phyloP scores from a whole-genome alignment of 306 rosid species.

The Luffa acutangula region DNA sequence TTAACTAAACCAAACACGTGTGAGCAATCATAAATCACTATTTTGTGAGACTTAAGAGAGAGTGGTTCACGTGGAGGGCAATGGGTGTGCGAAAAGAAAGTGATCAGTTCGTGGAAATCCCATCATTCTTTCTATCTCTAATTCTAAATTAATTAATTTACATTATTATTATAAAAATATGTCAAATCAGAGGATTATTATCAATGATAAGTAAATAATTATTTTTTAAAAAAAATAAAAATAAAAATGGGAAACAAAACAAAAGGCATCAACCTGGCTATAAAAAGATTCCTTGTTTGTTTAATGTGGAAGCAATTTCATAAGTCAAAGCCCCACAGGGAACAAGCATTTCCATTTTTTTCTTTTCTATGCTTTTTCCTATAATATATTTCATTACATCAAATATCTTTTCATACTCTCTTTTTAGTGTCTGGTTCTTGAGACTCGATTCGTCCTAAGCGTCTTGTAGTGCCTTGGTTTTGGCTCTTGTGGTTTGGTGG shows the following conservation, averaged over 20 bases:
- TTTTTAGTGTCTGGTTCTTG: no score
- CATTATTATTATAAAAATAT: conserved; percentile 6
- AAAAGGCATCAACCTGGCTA: conserved; percentile 11
- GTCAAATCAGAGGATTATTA: conserved; percentile 31
- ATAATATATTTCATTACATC: neutral
- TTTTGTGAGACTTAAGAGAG: neutral
- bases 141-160: neutral
- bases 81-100: neutral
- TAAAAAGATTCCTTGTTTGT: conserved; percentile 19
- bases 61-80: neutral
- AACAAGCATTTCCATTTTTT: neutral
- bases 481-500: no score
- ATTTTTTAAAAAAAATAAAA: neutral
- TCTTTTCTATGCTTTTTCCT: neutral
- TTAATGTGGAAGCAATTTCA: conserved; percentile 15
- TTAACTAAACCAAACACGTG: neutral
- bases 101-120: neutral
- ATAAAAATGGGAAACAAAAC: neutral
- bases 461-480: no score
- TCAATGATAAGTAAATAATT: neutral
- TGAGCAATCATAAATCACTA: neutral
- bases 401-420: neutral
- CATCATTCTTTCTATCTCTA: neutral
- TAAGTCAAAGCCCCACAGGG: conserved; percentile 25
- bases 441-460: no score